Percentiles rank a stretch among this genome's conserved stretches.
phyloP scores from a whole-genome alignment of 768 basidiomycete species.

The Chlorophyllum brunneum region DNA sequence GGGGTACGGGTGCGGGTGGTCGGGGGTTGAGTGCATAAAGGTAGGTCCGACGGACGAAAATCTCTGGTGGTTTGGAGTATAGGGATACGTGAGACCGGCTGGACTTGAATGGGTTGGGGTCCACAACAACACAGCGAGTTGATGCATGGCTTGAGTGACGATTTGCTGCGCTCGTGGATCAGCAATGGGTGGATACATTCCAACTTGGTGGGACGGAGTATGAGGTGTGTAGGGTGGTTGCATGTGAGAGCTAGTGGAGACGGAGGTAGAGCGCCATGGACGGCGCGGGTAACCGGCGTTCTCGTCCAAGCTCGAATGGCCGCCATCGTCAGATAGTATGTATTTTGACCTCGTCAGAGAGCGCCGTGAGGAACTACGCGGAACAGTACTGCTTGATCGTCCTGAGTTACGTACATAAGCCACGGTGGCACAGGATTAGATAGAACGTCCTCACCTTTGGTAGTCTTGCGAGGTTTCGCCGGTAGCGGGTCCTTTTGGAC shows the following conservation, averaged over 20 bases:
- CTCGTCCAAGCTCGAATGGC: not conserved
- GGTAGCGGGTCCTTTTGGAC: not conserved
- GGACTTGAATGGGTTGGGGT: constrained; percentile 20
- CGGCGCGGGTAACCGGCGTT: not conserved
- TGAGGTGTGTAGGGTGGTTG: constrained; percentile 18
- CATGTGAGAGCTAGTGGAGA: constrained; percentile 21
- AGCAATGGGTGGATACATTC: constrained; percentile 28
- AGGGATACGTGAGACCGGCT: constrained; percentile 17
- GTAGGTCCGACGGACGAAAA: constrained; percentile 7
- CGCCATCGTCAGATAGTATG: not conserved
- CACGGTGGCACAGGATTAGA: not conserved
- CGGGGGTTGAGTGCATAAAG: constrained; percentile 14
- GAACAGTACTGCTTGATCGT: not conserved
- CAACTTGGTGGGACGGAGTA: constrained; percentile 18
- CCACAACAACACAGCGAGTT: constrained; percentile 35
- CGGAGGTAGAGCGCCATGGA: constrained; percentile 7
- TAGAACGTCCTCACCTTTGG: not conserved
- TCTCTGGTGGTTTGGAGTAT: constrained; percentile 4
- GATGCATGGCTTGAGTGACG: constrained; percentile 41
- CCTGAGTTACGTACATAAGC: not conserved
- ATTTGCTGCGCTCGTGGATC: constrained; percentile 40
- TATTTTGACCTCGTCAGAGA: not conserved
- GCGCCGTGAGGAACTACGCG: not conserved
- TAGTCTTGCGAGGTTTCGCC: not conserved
- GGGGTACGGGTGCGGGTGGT: constrained; percentile 17